phyloP scores from a whole-genome alignment of 2,329 filamentous ascomycete genomes.

The Metarhizium brunneum region DNA sequence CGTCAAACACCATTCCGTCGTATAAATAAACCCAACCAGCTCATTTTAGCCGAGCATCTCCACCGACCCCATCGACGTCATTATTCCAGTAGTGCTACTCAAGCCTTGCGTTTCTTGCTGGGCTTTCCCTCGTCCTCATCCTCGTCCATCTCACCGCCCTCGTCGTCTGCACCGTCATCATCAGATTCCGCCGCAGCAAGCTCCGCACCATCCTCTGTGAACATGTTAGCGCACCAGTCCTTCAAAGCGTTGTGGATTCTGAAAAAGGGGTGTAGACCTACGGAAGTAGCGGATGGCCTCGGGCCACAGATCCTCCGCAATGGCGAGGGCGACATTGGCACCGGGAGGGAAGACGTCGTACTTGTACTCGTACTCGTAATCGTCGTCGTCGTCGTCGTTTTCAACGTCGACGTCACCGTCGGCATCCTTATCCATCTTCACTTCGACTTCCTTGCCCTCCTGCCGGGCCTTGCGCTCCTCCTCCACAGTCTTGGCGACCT shows the following conservation, averaged over 20 bases:
- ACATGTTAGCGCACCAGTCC: slow-evolving; percentile 24
- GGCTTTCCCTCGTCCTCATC: slow-evolving; percentile 33
- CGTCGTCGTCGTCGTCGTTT: slow-evolving; percentile 45
- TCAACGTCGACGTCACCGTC: slow-evolving; percentile 50
- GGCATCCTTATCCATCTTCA: slow-evolving; percentile 50
- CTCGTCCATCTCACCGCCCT: slow-evolving; percentile 45
- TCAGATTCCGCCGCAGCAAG: slow-evolving; percentile 61
- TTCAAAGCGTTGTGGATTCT: not conserved
- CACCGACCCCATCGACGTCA: too few species aligned
- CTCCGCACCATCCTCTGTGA: slow-evolving; percentile 46
- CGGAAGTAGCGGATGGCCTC: slow-evolving; percentile 86
- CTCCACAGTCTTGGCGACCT: slow-evolving; percentile 50
- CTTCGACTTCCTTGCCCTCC: slow-evolving; percentile 41
- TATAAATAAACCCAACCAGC: not conserved
- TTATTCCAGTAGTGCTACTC: slow-evolving; percentile 1
- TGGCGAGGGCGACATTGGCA: slow-evolving; percentile 68
- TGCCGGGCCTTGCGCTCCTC: slow-evolving; percentile 43
- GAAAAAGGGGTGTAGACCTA: slow-evolving; percentile 35
- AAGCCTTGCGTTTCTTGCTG: slow-evolving; percentile 35
- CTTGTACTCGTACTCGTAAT: slow-evolving; percentile 47
- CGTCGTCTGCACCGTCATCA: slow-evolving; percentile 15
- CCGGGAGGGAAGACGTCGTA: slow-evolving; percentile 83
- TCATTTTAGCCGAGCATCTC: too few species aligned
- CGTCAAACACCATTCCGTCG: not conserved
- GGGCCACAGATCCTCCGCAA: slow-evolving; percentile 85